phyloP scores from a whole-genome alignment of 116 monocot species.

The Papilionanthe hybrid region DNA sequence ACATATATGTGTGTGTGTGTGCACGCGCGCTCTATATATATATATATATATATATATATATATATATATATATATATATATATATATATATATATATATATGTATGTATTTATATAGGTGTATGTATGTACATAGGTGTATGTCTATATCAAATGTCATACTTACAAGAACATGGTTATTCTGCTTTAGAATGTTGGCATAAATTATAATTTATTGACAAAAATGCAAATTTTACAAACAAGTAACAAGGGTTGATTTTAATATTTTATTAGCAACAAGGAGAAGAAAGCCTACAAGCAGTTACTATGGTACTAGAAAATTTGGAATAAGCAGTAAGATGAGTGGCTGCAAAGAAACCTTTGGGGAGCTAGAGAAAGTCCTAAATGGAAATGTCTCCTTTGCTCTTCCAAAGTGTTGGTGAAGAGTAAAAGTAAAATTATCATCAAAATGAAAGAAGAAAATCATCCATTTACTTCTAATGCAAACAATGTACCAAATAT shows the following conservation, averaged over 20 bases:
- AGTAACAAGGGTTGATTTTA: neutral
- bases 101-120: too few species aligned
- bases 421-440: neutral
- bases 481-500: neutral
- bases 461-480: neutral
- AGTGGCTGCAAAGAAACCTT: neutral
- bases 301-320: neutral
- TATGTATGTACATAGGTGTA: too few species aligned
- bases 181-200: neutral
- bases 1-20: too few species aligned
- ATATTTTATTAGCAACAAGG: neutral
- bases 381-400: neutral
- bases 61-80: too few species aligned
- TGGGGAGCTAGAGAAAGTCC: neutral
- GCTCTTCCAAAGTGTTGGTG: neutral
- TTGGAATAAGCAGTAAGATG: neutral
- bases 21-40: too few species aligned
- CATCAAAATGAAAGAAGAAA: neutral
- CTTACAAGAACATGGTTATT: neutral
- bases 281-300: neutral
- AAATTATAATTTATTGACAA: neutral
- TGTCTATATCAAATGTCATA: neutral
- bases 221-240: neutral
- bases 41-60: too few species aligned
- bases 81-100: too few species aligned